A percentile compares a stretch with the other conserved stretches of the same genome.
Evolutionary conservation across 371 early-diverging fungal species (phyloP).

Genomic region (Rhizopus sp.): DNA sequence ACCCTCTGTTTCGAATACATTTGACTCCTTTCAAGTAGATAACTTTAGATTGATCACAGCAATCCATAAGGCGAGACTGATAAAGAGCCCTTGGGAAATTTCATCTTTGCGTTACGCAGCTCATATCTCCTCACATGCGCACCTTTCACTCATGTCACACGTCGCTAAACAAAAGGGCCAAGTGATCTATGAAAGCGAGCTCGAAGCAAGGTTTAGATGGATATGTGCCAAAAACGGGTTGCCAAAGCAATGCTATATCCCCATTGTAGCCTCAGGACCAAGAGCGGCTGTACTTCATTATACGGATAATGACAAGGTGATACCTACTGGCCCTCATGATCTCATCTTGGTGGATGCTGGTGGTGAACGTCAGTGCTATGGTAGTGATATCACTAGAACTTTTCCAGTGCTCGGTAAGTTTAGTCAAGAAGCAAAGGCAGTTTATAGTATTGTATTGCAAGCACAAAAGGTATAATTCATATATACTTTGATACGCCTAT

Average conservation of each 20-base stretch:
- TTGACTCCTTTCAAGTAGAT: not conserved
- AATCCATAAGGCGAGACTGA: slow-evolving; percentile 51
- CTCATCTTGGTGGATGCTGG: slow-evolving; percentile 84
- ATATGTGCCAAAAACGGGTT: slow-evolving; percentile 48
- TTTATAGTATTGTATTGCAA: slow-evolving; percentile 78
- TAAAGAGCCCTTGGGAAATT: slow-evolving; percentile 58
- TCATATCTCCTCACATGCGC: slow-evolving; percentile 53
- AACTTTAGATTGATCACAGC: slow-evolving; percentile 23
- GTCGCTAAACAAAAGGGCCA: slow-evolving; percentile 21
- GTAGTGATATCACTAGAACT: slow-evolving; percentile 83
- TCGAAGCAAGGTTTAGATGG: slow-evolving; percentile 51
- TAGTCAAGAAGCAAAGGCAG: slow-evolving; percentile 62
- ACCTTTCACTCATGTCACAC: slow-evolving; percentile 36
- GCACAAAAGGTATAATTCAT: slow-evolving; percentile 59
- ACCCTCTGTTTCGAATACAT: slow-evolving; percentile 11
- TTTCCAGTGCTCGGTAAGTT: slow-evolving; percentile 79
- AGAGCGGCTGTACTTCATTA: slow-evolving; percentile 53
- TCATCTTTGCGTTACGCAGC: slow-evolving; percentile 38
- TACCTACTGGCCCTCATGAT: slow-evolving; percentile 14
- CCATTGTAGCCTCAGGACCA: slow-evolving; percentile 51
- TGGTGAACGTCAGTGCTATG: slow-evolving; percentile 73
- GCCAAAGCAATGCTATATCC: slow-evolving; percentile 44
- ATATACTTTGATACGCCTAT: not conserved
- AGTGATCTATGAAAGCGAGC: slow-evolving; percentile 41
- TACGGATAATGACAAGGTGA: slow-evolving; percentile 37